These are phyloP conservation scores for Neoarthrinium moseri DNA, from an alignment of 2,329 filamentous ascomycete genomes.

Conservation along the genomic window DNA sequence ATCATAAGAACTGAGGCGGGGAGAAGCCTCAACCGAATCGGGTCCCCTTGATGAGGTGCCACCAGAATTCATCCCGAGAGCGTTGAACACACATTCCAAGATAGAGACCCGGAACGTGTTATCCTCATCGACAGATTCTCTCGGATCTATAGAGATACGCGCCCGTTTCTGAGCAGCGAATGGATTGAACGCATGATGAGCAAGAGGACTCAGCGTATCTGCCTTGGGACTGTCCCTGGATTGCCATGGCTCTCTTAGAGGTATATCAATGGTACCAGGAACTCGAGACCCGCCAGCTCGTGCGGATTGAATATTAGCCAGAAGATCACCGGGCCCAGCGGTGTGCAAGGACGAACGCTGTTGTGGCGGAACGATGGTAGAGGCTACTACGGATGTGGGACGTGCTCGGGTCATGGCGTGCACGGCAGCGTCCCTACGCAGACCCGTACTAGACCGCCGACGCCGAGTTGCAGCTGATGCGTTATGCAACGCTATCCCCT, in stretches of 20 bases:
- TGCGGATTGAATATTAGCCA: slow-evolving; percentile 74
- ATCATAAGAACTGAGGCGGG: slow-evolving; percentile 80
- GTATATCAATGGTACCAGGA: slow-evolving; percentile 25
- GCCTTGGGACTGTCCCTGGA: slow-evolving; percentile 15
- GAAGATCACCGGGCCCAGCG: slow-evolving; percentile 72
- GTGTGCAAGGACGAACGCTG: slow-evolving; percentile 44
- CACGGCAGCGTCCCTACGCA: slow-evolving; percentile 77
- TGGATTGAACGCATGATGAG: slow-evolving; percentile 52
- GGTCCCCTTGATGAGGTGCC: slow-evolving; percentile 61
- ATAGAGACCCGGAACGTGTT: slow-evolving; percentile 86
- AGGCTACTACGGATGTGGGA: slow-evolving; percentile 40
- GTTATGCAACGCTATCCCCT: slow-evolving; percentile 95
- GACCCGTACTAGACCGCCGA: slow-evolving; percentile 68
- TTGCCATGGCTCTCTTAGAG: slow-evolving; percentile 9
- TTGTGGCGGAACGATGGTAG: slow-evolving; percentile 37
- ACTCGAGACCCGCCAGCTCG: slow-evolving; percentile 52
- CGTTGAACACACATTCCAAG: slow-evolving; percentile 92
- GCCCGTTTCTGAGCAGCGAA: slow-evolving; percentile 52
- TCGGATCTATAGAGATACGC: slow-evolving; percentile 59
- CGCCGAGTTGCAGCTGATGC: slow-evolving; percentile 60
- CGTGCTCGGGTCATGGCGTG: slow-evolving; percentile 60
- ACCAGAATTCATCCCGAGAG: slow-evolving; percentile 75
- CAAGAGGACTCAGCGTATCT: slow-evolving; percentile 41
- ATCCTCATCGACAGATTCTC: slow-evolving; percentile 86
- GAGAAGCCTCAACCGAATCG: slow-evolving; percentile 81